Percentiles rank a stretch among this genome's conserved stretches.
Evolutionary conservation across 108 stramenopile species (phyloP).

Genomic region (Mediolabrus comicus): DNA sequence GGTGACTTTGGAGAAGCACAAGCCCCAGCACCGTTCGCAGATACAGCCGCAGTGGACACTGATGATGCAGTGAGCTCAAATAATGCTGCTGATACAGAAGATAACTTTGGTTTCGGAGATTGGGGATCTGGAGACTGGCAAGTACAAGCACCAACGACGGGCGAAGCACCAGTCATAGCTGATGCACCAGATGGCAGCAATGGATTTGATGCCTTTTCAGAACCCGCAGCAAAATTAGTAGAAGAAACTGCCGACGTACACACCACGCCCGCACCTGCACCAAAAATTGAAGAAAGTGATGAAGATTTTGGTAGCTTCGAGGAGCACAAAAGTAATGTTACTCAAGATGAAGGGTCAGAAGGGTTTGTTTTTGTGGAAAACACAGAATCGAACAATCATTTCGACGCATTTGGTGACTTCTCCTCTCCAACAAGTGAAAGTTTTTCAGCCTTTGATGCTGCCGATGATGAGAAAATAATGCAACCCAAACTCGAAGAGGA

Average conservation of each 20-base stretch:
- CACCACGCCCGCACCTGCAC: neutral
- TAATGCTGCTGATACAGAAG: neutral
- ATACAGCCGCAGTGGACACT: neutral
- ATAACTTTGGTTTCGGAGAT: neutral
- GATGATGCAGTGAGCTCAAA: neutral
- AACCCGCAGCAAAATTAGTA: neutral
- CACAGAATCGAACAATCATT: conserved; percentile 24
- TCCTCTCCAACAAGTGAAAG: neutral
- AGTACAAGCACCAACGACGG: neutral
- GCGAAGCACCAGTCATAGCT: neutral
- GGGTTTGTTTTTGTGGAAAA: neutral
- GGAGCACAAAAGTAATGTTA: neutral
- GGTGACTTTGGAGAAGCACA: conserved; percentile 39
- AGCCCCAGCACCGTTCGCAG: neutral
- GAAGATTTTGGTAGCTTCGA: conserved; percentile 33
- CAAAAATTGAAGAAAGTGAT: neutral
- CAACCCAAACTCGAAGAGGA: conserved; percentile 4
- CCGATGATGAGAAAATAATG: neutral
- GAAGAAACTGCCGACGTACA: neutral
- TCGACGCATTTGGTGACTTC: conserved; percentile 20
- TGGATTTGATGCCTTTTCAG: conserved; percentile 10
- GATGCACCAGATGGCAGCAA: neutral
- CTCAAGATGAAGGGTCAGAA: conserved; percentile 6
- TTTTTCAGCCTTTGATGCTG: conserved; percentile 1
- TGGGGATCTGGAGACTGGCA: neutral